Conservation (phyloP, 306 rosid species). For the Quercus aquifolioides region DNA sequence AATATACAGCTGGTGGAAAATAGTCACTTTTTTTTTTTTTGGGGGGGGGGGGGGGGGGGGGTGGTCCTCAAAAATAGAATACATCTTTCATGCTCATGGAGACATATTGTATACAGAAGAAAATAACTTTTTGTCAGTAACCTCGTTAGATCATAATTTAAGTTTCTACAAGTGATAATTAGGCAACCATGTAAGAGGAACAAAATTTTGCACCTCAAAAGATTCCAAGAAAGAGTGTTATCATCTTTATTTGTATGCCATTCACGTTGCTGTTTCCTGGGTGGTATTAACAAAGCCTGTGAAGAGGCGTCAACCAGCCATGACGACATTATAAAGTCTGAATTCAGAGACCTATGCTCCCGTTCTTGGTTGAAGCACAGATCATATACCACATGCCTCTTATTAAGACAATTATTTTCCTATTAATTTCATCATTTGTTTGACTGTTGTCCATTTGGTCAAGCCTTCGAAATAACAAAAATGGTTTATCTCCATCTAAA, state of each 20-base stretch:
- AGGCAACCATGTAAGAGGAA: not conserved
- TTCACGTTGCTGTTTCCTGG: not conserved
- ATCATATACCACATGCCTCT: not conserved
- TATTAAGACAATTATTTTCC: not conserved
- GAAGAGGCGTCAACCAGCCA: not conserved
- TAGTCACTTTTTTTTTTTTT: not conserved
- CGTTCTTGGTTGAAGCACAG: not conserved
- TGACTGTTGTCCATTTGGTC: not conserved
- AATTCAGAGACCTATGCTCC: not conserved
- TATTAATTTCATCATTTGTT: not conserved
- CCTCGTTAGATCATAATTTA: not conserved
- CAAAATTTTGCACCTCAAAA: not conserved
- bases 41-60: too few species aligned
- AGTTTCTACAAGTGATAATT: not conserved
- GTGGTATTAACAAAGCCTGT: not conserved
- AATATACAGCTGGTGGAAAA: not conserved
- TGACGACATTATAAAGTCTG: not conserved
- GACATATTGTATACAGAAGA: not conserved
- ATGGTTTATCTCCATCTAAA: not conserved
- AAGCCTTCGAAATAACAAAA: not conserved
- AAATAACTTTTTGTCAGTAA: not conserved
- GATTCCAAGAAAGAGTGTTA: not conserved
- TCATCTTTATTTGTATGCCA: not conserved
- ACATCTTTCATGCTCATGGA: not conserved
- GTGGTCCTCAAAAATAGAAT: not conserved